phyloP scores from a whole-genome alignment of 75 land plant species.

The Picea glauca region DNA sequence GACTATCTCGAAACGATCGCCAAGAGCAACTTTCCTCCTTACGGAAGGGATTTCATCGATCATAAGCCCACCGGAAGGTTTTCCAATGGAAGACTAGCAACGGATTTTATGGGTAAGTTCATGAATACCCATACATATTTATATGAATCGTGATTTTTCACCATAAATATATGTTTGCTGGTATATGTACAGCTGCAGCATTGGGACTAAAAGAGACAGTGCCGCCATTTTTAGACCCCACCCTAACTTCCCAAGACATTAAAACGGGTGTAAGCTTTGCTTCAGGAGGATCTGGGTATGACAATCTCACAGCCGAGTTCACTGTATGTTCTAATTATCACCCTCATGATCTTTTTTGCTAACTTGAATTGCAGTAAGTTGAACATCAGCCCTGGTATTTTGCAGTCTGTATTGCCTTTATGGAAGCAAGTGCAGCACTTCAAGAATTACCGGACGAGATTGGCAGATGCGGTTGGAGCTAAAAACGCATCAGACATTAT shows the following conservation, averaged over 20 bases:
- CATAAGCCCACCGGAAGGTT: constrained; percentile 53
- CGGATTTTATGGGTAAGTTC: constrained; percentile 53
- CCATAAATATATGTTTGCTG: too few relatives aligned
- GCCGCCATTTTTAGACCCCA: constrained; percentile 47
- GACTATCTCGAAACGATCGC: constrained; percentile 26
- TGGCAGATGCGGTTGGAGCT: constrained; percentile 37
- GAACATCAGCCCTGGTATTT: background rate
- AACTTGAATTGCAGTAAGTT: background rate
- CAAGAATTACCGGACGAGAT: constrained; percentile 39
- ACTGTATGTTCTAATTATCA: constrained; percentile 25
- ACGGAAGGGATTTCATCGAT: constrained; percentile 58
- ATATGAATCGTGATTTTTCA: background rate
- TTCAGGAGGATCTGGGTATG: constrained; percentile 53
- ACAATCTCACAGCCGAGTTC: constrained; percentile 26
- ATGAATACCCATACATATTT: background rate
- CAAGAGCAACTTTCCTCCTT: constrained; percentile 51
- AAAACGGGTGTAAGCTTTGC: constrained; percentile 54
- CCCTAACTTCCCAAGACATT: constrained; percentile 25
- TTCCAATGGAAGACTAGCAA: constrained; percentile 51
- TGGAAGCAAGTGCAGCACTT: constrained; percentile 55
- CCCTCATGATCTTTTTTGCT: background rate
- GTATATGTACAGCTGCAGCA: constrained; percentile 18
- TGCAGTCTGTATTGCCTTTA: constrained; percentile 53
- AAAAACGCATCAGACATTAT: constrained; percentile 28
- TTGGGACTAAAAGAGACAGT: constrained; percentile 36